A percentile compares a stretch with the other conserved stretches of the same genome.
These are phyloP conservation scores for Bertia moriformis DNA, from an alignment of 2,329 filamentous ascomycete species.

Conservation along the genomic window DNA sequence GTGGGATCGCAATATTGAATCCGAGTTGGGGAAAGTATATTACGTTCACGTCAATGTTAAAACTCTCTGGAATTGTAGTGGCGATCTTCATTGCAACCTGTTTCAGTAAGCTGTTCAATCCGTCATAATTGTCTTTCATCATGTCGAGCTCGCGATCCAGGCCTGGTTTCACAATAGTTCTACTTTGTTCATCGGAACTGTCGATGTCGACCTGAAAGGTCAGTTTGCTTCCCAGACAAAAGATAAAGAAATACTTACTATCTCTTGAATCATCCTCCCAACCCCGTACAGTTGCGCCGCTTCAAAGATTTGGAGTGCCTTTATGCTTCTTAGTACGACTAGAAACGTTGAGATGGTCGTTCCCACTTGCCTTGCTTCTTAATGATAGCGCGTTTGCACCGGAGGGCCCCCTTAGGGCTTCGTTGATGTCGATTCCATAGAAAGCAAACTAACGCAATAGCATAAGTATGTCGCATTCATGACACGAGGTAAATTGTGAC, in stretches of 20 bases:
- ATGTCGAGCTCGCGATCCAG: neutral
- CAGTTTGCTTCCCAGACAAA: neutral
- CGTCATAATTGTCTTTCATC: neutral
- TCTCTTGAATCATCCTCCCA: slow-evolving; percentile 1
- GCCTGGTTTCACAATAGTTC: neutral
- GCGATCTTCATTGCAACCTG: neutral
- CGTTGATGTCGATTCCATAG: neutral
- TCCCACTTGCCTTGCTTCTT: neutral
- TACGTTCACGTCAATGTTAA: slow-evolving; percentile 1
- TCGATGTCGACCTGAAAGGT: slow-evolving; percentile 1
- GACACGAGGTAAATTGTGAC: no score
- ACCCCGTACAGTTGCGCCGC: neutral
- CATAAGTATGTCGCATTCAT: no score
- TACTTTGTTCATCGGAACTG: neutral
- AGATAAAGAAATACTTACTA: neutral
- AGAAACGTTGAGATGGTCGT: neutral
- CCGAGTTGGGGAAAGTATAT: slow-evolving; percentile 1
- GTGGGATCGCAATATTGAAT: slow-evolving; percentile 1
- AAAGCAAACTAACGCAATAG: neutral
- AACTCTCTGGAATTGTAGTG: neutral
- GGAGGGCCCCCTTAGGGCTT: neutral
- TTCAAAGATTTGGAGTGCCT: neutral
- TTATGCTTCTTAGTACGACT: neutral
- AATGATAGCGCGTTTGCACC: neutral
- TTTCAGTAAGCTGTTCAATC: neutral